These are phyloP conservation scores for Neurospora sp. DNA, from an alignment of 495 filamentous ascomycete species.

Conservation along the genomic window DNA sequence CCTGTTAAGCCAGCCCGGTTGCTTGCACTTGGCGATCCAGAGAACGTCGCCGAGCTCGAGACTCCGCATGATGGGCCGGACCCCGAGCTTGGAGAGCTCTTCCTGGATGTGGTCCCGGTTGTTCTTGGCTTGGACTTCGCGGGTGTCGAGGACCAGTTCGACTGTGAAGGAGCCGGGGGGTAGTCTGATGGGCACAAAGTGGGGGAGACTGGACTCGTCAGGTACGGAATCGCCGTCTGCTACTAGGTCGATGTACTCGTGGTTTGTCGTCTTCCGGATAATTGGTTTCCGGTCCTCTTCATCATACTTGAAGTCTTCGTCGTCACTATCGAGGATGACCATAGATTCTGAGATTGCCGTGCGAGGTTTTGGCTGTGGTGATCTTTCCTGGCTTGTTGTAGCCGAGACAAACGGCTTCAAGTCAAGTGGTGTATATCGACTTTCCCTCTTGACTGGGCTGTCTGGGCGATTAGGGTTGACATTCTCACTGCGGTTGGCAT, in stretches of 20 bases:
- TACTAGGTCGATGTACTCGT: constrained; percentile 28
- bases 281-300: constrained; percentile 2
- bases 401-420: neutral
- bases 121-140: constrained; percentile 66
- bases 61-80: constrained; percentile 52
- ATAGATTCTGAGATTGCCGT: neutral
- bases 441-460: neutral
- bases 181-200: constrained; percentile 50
- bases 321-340: neutral
- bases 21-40: constrained; percentile 68
- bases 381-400: neutral
- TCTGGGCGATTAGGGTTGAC: neutral
- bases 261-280: neutral
- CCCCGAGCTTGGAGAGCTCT: constrained; percentile 56
- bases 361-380: neutral
- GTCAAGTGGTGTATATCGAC: neutral
- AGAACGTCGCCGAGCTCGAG: constrained; percentile 68
- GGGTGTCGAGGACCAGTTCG: constrained; percentile 63
- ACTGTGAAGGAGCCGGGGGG: constrained; percentile 59
- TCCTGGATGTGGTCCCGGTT: constrained; percentile 73
- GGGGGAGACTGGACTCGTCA: constrained; percentile 30
- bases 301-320: constrained; percentile 3
- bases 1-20: constrained; percentile 43
- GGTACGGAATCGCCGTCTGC: constrained; percentile 26
- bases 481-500: neutral